Evolutionary conservation across 78 protist genomes (phyloP).

Genomic region (Dictyostelium brefeldianum): DNA sequence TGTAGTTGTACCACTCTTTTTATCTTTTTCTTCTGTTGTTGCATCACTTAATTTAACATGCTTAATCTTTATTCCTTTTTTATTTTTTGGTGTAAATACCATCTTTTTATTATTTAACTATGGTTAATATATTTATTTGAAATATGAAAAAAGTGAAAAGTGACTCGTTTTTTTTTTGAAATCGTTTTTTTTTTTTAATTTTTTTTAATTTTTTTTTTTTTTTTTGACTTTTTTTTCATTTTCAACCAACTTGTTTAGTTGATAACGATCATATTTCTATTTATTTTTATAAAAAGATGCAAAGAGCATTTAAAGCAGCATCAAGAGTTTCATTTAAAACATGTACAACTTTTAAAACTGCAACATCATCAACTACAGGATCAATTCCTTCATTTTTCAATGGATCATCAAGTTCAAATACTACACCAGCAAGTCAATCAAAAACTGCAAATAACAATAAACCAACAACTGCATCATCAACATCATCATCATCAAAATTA

Average conservation of each 20-base stretch:
- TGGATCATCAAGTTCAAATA: neutral
- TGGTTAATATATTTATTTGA: neutral
- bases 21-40: neutral
- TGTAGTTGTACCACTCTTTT: neutral
- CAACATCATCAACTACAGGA: neutral
- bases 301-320: conserved; percentile 9
- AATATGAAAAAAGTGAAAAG: neutral
- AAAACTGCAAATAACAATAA: neutral
- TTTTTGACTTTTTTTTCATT: neutral
- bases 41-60: conserved; percentile 20
- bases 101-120: neutral
- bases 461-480: neutral
- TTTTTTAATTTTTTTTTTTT: neutral
- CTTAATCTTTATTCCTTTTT: neutral
- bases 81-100: conserved; percentile 3
- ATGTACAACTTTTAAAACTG: neutral
- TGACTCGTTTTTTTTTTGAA: neutral
- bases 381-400: neutral
- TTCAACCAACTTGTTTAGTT: no score
- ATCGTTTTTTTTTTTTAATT: neutral
- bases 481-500: neutral
- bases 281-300: neutral
- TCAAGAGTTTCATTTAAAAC: neutral
- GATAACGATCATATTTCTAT: neutral
- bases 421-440: neutral